phyloP scores from a whole-genome alignment of 257 asterid genomes.

The Solanum etuberosum region DNA sequence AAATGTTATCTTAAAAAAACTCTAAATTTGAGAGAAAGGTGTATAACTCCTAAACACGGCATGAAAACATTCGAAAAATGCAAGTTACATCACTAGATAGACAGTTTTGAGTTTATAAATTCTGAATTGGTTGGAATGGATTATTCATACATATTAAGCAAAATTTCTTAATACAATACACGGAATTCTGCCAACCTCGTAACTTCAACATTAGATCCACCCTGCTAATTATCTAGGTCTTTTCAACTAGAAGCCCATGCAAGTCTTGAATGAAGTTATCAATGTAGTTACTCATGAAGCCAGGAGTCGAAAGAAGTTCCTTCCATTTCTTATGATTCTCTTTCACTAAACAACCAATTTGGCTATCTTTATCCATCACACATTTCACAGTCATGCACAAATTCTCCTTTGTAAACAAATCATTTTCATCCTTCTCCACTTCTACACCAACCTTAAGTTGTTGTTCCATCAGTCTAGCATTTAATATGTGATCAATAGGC shows the following conservation, averaged over 20 bases:
- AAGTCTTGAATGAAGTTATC: constrained; percentile 15
- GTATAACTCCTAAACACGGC: too few species aligned
- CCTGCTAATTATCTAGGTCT: neutral
- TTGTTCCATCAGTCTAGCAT: constrained; percentile 1
- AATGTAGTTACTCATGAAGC: constrained; percentile 10
- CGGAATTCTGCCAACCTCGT: too few species aligned
- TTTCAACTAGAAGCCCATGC: neutral
- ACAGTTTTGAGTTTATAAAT: neutral
- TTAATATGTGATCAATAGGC: neutral
- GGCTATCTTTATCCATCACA: constrained; percentile 18
- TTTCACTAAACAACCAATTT: constrained; percentile 11
- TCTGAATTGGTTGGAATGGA: neutral
- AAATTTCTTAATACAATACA: too few species aligned
- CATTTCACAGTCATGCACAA: constrained; percentile 10
- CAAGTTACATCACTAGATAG: neutral
- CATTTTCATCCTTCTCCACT: constrained; percentile 22
- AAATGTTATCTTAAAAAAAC: too few species aligned
- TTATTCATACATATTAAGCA: neutral
- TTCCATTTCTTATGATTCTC: constrained; percentile 22
- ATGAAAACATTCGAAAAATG: too few species aligned
- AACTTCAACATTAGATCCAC: neutral
- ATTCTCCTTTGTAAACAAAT: constrained; percentile 20
- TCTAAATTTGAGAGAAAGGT: too few species aligned
- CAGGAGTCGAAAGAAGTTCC: neutral
- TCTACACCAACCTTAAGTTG: constrained; percentile 1